These are phyloP conservation scores for Cordyceps sp. DNA, from an alignment of 2,329 filamentous ascomycete genomes.

Conservation along the genomic window DNA sequence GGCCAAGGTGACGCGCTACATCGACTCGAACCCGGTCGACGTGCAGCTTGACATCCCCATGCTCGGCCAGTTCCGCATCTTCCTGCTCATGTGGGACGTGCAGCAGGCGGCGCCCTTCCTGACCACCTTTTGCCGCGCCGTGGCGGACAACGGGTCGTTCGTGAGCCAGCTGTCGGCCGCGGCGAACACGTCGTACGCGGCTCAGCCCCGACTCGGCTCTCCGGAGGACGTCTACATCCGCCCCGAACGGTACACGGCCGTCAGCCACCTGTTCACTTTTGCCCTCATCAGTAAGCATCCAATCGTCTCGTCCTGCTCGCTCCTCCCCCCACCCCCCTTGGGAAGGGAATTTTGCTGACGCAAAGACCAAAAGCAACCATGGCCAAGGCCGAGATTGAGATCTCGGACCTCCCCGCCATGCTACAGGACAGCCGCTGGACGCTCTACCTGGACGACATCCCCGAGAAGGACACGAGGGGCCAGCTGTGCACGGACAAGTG, in stretches of 20 bases:
- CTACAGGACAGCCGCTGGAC: conserved; percentile 54
- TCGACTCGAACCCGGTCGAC: conserved; percentile 65
- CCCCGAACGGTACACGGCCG: conserved; percentile 50
- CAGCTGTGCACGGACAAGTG: conserved; percentile 49
- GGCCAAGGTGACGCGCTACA: conserved; percentile 54
- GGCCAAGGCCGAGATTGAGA: conserved; percentile 45
- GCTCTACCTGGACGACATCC: conserved; percentile 52
- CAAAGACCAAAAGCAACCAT: conserved; percentile 30
- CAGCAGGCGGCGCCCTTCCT: conserved; percentile 39
- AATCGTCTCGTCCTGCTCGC: background rate
- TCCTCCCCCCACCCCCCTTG: background rate
- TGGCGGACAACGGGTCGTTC: conserved; percentile 34
- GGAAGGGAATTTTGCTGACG: too few species aligned
- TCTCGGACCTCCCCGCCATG: conserved; percentile 44
- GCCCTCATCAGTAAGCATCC: conserved; percentile 45
- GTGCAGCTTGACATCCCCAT: conserved; percentile 65
- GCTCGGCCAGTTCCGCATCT: conserved; percentile 61
- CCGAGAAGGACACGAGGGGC: conserved; percentile 34
- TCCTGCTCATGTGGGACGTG: conserved; percentile 51
- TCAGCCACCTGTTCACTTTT: conserved; percentile 55
- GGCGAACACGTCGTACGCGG: conserved; percentile 44
- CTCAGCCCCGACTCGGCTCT: conserved; percentile 37
- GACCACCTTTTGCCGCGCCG: conserved; percentile 35
- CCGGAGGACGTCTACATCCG: conserved; percentile 49
- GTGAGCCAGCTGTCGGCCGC: conserved; percentile 41